phyloP scores from a whole-genome alignment of 169 alveolate genomes.

The Plasmodium reichenowi region DNA sequence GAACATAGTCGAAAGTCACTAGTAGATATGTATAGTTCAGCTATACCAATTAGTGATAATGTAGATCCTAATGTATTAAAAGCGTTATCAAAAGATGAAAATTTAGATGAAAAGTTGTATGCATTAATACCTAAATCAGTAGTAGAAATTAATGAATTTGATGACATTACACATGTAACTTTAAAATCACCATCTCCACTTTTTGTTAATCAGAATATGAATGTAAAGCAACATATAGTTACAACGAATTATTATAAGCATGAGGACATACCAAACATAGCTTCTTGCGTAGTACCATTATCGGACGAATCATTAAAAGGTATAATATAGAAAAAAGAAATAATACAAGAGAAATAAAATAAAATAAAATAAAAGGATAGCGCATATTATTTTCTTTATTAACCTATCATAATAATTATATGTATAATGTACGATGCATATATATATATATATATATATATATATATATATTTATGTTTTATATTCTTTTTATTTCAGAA shows the following conservation, averaged over 20 bases:
- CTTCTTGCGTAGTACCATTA: constrained; percentile 44
- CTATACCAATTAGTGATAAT: constrained; percentile 55
- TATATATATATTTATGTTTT: background rate
- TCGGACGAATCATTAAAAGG: constrained; percentile 71
- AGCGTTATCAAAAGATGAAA: constrained; percentile 51
- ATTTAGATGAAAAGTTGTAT: constrained; percentile 45
- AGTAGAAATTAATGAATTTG: constrained; percentile 57
- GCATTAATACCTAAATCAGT: constrained; percentile 77
- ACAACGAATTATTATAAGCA: constrained; percentile 33
- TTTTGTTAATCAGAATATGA: constrained; percentile 61
- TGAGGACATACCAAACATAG: constrained; percentile 48
- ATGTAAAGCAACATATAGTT: constrained; percentile 59
- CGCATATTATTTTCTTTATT: too few relatives aligned
- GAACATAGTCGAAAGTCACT: constrained; percentile 34
- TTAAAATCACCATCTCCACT: constrained; percentile 72
- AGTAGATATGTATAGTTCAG: constrained; percentile 76
- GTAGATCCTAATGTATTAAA: constrained; percentile 68
- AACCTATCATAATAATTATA: background rate
- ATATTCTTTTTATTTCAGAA: constrained; percentile 16
- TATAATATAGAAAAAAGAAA: constrained; percentile 2
- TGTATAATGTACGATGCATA: background rate
- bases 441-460: too few relatives aligned
- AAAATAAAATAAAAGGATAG: background rate
- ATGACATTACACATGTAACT: constrained; percentile 71
- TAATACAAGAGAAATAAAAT: background rate